phyloP scores from a whole-genome alignment of 2,329 filamentous ascomycete species.

The Fusarium sp. region DNA sequence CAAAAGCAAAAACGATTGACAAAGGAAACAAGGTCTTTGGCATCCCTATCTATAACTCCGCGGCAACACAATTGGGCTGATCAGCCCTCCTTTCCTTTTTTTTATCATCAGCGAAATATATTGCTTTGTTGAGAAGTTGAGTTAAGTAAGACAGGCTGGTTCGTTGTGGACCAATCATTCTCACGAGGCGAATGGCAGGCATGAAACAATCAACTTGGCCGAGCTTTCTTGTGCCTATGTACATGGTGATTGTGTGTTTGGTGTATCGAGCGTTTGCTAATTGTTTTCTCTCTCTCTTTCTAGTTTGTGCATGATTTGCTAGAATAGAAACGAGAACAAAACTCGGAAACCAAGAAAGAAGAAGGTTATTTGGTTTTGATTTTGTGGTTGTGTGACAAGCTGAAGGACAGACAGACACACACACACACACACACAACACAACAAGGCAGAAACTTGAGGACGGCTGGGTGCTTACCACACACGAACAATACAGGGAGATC shows the following conservation, averaged over 20 bases:
- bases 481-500: constrained; percentile 4
- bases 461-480: constrained; percentile 1
- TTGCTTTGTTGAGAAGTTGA: constrained; percentile 17
- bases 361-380: neutral
- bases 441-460: neutral
- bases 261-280: neutral
- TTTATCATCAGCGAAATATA: constrained; percentile 1
- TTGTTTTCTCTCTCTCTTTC: neutral
- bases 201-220: neutral
- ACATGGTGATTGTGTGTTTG: neutral
- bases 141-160: neutral
- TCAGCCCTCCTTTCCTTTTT: neutral
- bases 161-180: constrained; percentile 19
- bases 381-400: constrained; percentile 8
- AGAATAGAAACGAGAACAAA: neutral
- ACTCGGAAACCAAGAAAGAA: neutral
- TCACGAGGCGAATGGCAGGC: constrained; percentile 9
- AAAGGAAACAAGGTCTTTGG: neutral
- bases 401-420: neutral
- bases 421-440: neutral
- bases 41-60: neutral
- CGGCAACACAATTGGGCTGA: neutral
- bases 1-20: constrained; percentile 2
- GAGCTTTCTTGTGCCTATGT: neutral
- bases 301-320: neutral